A percentile compares a stretch with the other conserved stretches of the same genome.
Evolutionary conservation across 306 rosid genomes (phyloP).

Genomic region (Oemleria cerasiformis): DNA sequence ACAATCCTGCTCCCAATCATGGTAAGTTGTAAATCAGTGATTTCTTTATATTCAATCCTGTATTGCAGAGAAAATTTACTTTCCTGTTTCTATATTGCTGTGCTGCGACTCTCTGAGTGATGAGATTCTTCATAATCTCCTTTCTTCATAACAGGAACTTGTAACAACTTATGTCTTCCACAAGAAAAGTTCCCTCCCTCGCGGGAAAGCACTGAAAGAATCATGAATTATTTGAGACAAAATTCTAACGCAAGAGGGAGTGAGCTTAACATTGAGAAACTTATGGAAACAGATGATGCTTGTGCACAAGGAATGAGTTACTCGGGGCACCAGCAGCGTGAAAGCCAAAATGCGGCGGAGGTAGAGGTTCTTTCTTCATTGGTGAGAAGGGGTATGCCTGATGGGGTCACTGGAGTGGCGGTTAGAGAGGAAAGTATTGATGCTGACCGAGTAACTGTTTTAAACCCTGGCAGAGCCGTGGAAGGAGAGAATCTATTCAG

Average conservation of each 20-base stretch:
- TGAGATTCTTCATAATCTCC: slow-evolving; percentile 1
- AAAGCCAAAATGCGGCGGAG: slow-evolving; percentile 18
- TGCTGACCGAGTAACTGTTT: slow-evolving; percentile 24
- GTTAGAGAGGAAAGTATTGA: slow-evolving; percentile 10
- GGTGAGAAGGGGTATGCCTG: slow-evolving; percentile 11
- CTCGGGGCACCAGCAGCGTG: slow-evolving; percentile 19
- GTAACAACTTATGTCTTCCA: slow-evolving; percentile 19
- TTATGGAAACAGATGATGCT: slow-evolving; percentile 7
- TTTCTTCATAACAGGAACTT: slow-evolving; percentile 37
- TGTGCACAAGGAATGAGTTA: slow-evolving; percentile 20
- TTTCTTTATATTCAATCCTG: slow-evolving; percentile 2
- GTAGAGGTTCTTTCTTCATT: slow-evolving; percentile 29
- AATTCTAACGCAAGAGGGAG: slow-evolving; percentile 26
- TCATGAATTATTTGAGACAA: slow-evolving; percentile 37
- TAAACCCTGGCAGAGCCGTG: slow-evolving; percentile 19
- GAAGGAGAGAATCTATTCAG: slow-evolving; percentile 21
- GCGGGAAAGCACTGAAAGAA: slow-evolving; percentile 47
- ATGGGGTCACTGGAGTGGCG: slow-evolving; percentile 11
- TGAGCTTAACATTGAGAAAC: background rate
- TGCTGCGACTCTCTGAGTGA: background rate
- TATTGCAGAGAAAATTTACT: slow-evolving; percentile 1
- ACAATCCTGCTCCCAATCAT: slow-evolving; percentile 24
- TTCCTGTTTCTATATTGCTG: slow-evolving; percentile 8
- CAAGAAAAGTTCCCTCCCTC: slow-evolving; percentile 23
- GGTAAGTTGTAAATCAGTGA: slow-evolving; percentile 32